phyloP scores from a whole-genome alignment of 2,329 filamentous ascomycete species.

The Aureobasidium leucospermi region DNA sequence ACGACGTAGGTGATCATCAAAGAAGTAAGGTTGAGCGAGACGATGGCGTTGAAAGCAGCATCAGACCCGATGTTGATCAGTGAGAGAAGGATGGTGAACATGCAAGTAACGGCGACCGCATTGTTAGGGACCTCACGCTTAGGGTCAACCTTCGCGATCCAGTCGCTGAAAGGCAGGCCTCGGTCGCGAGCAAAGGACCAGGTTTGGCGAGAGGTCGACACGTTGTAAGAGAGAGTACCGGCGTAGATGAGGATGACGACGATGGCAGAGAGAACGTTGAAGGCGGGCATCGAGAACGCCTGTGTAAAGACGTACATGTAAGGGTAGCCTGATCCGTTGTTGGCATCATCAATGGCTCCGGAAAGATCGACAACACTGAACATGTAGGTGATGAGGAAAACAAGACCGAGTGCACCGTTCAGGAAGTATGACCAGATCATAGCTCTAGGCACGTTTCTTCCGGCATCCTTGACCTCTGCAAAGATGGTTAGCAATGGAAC shows the following conservation, averaged over 20 bases:
- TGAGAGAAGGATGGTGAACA: conserved; percentile 16
- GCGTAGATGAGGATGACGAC: conserved; percentile 20
- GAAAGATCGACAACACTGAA: conserved; percentile 25
- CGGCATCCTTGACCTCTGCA: conserved; percentile 37
- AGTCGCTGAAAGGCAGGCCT: conserved; percentile 16
- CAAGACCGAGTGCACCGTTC: conserved; percentile 20
- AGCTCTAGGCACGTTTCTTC: conserved; percentile 33
- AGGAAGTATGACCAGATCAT: conserved; percentile 36
- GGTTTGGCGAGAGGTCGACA: conserved; percentile 17
- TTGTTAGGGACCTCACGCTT: conserved; percentile 13
- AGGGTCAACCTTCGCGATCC: conserved; percentile 17
- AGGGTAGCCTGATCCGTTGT: conserved; percentile 24
- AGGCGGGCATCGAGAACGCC: conserved; percentile 23
- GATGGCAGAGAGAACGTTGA: conserved; percentile 19
- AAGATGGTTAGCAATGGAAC: neutral
- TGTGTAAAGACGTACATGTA: conserved; percentile 32
- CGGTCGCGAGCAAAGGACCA: conserved; percentile 18
- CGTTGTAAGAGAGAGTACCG: conserved; percentile 15
- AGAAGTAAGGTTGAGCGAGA: conserved; percentile 14
- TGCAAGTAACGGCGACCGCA: conserved; percentile 9
- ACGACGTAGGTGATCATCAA: conserved; percentile 15
- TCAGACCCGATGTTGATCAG: conserved; percentile 21
- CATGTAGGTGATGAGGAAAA: conserved; percentile 27
- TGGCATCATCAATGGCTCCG: conserved; percentile 23
- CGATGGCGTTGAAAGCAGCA: conserved; percentile 16